Percentiles rank a stretch among this genome's conserved stretches.
phyloP scores from a whole-genome alignment of 257 asterid species.

The Perilla frutescens region DNA sequence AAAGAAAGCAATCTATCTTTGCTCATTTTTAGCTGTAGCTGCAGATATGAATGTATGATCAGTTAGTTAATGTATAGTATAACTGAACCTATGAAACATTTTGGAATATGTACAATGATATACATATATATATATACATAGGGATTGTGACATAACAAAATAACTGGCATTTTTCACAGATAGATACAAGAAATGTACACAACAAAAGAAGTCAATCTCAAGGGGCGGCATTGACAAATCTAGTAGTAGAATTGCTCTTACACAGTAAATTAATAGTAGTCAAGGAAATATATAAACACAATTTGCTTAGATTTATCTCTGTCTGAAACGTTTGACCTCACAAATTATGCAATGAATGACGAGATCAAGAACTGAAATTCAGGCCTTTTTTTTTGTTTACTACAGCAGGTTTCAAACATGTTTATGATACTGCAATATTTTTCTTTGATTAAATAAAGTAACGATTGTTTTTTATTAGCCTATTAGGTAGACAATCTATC shows the following conservation, averaged over 20 bases:
- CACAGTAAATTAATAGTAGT: not conserved
- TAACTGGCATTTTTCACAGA: too few relatives aligned
- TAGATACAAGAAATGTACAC: not conserved
- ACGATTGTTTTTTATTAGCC: too few relatives aligned
- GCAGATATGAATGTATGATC: not conserved
- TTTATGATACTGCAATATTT: not conserved
- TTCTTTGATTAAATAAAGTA: too few relatives aligned
- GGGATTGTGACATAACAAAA: too few relatives aligned
- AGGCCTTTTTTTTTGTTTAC: not conserved
- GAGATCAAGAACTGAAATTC: too few relatives aligned
- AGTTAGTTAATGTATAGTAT: not conserved
- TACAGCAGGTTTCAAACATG: not conserved
- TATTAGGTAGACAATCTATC: not conserved
- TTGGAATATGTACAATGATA: too few relatives aligned
- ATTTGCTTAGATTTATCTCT: not conserved
- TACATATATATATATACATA: too few relatives aligned
- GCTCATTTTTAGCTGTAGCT: constrained; percentile 36
- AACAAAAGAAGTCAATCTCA: not conserved
- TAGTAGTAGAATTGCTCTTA: not conserved
- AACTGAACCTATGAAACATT: too few relatives aligned
- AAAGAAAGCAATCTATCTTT: constrained; percentile 43
- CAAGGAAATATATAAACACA: not conserved
- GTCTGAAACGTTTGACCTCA: not conserved
- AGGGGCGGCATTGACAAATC: not conserved
- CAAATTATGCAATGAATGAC: too few relatives aligned